Evolutionary conservation across 2,329 filamentous ascomycete species (phyloP).

Genomic region (Chaetoscypha palmicola): DNA sequence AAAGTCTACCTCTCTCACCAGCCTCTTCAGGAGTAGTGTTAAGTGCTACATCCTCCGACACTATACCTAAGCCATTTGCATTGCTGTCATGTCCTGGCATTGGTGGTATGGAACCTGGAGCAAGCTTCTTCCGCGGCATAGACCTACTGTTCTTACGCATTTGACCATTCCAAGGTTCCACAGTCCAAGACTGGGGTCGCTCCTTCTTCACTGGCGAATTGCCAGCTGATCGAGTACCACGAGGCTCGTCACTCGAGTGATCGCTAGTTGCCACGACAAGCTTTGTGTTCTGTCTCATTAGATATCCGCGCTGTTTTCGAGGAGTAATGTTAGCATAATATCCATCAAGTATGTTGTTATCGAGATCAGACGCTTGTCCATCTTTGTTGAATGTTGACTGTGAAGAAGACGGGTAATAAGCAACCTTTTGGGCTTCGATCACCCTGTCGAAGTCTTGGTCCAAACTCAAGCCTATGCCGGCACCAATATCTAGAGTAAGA

Average conservation of each 20-base stretch:
- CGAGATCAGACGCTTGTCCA: slow-evolving; percentile 41
- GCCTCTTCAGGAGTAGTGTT: slow-evolving; percentile 62
- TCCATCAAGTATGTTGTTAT: slow-evolving; percentile 7
- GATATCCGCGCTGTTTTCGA: slow-evolving; percentile 82
- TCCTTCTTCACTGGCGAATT: slow-evolving; percentile 67
- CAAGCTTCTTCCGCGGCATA: slow-evolving; percentile 34
- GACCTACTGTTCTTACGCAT: slow-evolving; percentile 55
- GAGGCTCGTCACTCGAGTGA: slow-evolving; percentile 54
- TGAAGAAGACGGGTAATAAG: slow-evolving; percentile 36
- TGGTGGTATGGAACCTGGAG: slow-evolving; percentile 62
- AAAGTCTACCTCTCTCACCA: slow-evolving; percentile 81
- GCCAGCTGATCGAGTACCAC: slow-evolving; percentile 51
- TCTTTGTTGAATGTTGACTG: slow-evolving; percentile 17
- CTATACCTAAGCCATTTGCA: slow-evolving; percentile 51
- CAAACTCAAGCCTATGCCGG: slow-evolving; percentile 76
- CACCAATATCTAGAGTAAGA: slow-evolving; percentile 66
- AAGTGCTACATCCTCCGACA: slow-evolving; percentile 51
- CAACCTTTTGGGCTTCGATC: slow-evolving; percentile 95
- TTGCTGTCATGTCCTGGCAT: slow-evolving; percentile 85
- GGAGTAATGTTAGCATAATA: slow-evolving; percentile 55
- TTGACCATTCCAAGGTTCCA: slow-evolving; percentile 93
- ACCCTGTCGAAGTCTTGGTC: slow-evolving; percentile 92
- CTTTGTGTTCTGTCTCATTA: slow-evolving; percentile 98
- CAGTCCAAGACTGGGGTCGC: slow-evolving; percentile 88
- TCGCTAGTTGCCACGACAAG: slow-evolving; percentile 80